Conservation (phyloP, 2,329 filamentous ascomycete genomes). For the Raffaelea albimanens region DNA sequence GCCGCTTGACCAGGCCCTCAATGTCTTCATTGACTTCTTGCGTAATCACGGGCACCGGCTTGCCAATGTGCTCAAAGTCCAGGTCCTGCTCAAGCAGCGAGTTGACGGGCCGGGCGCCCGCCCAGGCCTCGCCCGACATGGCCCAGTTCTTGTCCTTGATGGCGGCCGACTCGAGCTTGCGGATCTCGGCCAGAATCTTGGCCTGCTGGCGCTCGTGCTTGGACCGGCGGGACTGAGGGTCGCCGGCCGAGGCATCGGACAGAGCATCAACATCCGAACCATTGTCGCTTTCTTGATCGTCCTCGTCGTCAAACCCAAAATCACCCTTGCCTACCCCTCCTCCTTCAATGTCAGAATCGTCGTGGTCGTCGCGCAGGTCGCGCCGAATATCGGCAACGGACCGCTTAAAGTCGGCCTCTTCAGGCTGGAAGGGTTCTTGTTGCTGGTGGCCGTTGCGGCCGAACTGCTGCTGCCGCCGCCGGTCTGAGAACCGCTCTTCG, state of each 20-base stretch:
- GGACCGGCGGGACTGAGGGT: constrained; percentile 66
- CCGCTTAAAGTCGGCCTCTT: constrained; percentile 62
- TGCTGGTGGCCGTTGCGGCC: no score
- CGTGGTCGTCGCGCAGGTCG: constrained; percentile 70
- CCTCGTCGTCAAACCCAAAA: constrained; percentile 40
- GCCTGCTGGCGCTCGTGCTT: constrained; percentile 81
- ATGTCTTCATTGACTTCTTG: constrained; percentile 84
- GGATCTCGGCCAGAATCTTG: constrained; percentile 81
- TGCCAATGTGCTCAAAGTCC: constrained; percentile 91
- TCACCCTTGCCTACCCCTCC: constrained; percentile 13
- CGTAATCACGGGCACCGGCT: constrained; percentile 89
- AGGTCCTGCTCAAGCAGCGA: constrained; percentile 90
- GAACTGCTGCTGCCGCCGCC: constrained; percentile 42
- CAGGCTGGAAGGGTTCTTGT: constrained; percentile 29
- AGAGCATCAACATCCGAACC: no score
- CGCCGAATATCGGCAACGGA: constrained; percentile 76
- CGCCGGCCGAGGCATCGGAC: constrained; percentile 54
- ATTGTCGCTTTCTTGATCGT: constrained; percentile 25
- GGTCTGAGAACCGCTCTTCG: constrained; percentile 32
- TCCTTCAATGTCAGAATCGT: background rate
- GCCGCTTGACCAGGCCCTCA: constrained; percentile 86
- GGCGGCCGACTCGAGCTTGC: constrained; percentile 78
- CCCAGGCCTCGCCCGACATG: constrained; percentile 77
- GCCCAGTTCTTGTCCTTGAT: constrained; percentile 89
- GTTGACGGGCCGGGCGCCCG: constrained; percentile 74